These are phyloP conservation scores for Luvunga scandens DNA, from an alignment of 345 rosid species.

Conservation along the genomic window DNA sequence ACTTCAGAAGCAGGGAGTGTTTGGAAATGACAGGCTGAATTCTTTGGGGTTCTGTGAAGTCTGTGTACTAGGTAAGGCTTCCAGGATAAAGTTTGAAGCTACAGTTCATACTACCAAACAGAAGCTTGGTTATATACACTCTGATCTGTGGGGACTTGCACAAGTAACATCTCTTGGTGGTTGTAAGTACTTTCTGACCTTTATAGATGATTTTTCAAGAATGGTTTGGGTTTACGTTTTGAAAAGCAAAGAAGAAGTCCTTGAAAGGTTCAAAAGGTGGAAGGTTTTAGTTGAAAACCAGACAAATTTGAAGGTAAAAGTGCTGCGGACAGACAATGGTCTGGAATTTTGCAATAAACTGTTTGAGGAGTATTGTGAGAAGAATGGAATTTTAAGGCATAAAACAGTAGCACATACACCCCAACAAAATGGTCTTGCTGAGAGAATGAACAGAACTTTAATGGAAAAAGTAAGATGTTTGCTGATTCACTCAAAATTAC, in stretches of 20 bases:
- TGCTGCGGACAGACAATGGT: not conserved
- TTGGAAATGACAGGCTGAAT: fast-evolving
- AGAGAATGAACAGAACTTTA: not conserved
- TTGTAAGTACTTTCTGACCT: no score
- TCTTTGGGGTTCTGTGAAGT: no score
- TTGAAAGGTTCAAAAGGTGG: no score
- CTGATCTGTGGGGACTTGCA: no score
- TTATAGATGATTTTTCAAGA: no score
- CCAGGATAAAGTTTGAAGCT: not conserved
- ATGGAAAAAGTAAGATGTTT: not conserved
- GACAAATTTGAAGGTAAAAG: no score
- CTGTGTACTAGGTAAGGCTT: not conserved
- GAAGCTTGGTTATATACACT: not conserved
- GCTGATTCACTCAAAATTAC: no score
- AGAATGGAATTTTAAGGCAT: not conserved
- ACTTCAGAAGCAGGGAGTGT: fast-evolving
- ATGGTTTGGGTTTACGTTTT: no score
- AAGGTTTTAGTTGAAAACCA: no score
- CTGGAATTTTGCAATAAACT: fast-evolving
- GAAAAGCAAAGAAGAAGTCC: no score
- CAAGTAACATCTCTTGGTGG: fast-evolving
- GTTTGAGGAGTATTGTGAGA: no score
- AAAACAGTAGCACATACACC: not conserved
- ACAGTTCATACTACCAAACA: not conserved
- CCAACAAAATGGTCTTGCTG: not conserved